A percentile compares a stretch with the other conserved stretches of the same genome.
Conservation (phyloP, 176 grass and related monocot genomes). For the Ensete ventricosum region DNA sequence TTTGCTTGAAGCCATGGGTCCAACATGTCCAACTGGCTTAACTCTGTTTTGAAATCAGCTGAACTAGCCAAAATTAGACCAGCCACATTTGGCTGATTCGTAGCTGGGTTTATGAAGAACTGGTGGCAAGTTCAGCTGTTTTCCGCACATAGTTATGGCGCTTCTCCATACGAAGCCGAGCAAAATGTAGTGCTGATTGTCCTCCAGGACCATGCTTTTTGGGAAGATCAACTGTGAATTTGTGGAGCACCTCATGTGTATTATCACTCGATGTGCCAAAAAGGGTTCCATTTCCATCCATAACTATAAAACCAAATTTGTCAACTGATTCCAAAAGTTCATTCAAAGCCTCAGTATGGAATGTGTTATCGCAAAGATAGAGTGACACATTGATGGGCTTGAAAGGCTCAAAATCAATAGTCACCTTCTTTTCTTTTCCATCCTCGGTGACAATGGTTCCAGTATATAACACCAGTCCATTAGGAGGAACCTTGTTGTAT, state of each 20-base stretch:
- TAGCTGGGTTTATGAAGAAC: slow-evolving; percentile 38
- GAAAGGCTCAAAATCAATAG: slow-evolving; percentile 38
- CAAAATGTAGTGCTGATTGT: slow-evolving; percentile 34
- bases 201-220: slow-evolving; percentile 45
- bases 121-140: slow-evolving; percentile 40
- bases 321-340: slow-evolving; percentile 44
- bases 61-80: slow-evolving; percentile 39
- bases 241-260: slow-evolving; percentile 37
- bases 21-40: slow-evolving; percentile 43
- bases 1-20: slow-evolving; percentile 31
- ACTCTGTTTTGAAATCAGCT: slow-evolving; percentile 41
- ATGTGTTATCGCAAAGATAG: slow-evolving; percentile 44
- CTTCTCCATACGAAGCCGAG: slow-evolving; percentile 35
- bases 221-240: slow-evolving; percentile 35
- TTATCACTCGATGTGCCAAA: slow-evolving; percentile 39
- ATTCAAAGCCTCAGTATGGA: slow-evolving; percentile 36
- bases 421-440: slow-evolving; percentile 45
- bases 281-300: slow-evolving; percentile 45
- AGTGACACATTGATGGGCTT: slow-evolving; percentile 41
- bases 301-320: slow-evolving; percentile 43
- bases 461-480: slow-evolving; percentile 40
- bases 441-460: slow-evolving; percentile 35
- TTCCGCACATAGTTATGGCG: slow-evolving; percentile 36
- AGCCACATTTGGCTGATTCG: slow-evolving; percentile 35
- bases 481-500: slow-evolving; percentile 40